A percentile compares a stretch with the other conserved stretches of the same genome.
phyloP scores from a whole-genome alignment of 2,329 filamentous ascomycete species.

The Calcarisporium arbuscula region DNA sequence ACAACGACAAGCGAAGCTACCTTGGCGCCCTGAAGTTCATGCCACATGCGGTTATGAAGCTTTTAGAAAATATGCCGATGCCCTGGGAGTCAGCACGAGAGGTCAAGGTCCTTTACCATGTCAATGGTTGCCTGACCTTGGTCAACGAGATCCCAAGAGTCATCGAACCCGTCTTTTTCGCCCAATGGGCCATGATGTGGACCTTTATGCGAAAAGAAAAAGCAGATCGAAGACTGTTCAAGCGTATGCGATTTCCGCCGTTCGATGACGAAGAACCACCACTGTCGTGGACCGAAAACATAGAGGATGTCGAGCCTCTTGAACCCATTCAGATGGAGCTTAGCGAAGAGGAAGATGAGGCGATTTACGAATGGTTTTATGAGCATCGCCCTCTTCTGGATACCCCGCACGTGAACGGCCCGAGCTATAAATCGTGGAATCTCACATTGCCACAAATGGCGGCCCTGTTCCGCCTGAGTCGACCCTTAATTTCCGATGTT shows the following conservation, averaged over 20 bases:
- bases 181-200: constrained; percentile 99
- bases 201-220: constrained; percentile 97
- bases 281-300: constrained; percentile 96
- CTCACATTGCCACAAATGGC: constrained; percentile 92
- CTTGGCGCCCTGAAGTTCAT: constrained; percentile 97
- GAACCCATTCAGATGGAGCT: constrained; percentile 99
- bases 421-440: constrained; percentile 96
- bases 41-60: constrained; percentile 95
- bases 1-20: constrained; percentile 96
- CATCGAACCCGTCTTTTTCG: constrained; percentile 95
- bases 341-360: constrained; percentile 84
- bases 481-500: constrained; percentile 83
- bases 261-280: constrained; percentile 99
- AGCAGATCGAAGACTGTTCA: constrained; percentile 91
- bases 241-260: constrained; percentile 96
- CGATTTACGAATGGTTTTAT: constrained; percentile 96
- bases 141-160: constrained; percentile 96
- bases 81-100: constrained; percentile 96
- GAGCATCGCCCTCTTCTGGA: constrained; percentile 87
- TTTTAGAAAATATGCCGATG: constrained; percentile 99
- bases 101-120: constrained; percentile 96
- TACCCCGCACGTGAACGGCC: constrained; percentile 88
- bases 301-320: constrained; percentile 94
- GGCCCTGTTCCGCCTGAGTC: constrained; percentile 83
- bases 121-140: constrained; percentile 92